Evolutionary conservation across 345 rosid species (phyloP), one percentile per base, ranked within the genome.

Genomic region (Noccaea bulbosa): DNA sequence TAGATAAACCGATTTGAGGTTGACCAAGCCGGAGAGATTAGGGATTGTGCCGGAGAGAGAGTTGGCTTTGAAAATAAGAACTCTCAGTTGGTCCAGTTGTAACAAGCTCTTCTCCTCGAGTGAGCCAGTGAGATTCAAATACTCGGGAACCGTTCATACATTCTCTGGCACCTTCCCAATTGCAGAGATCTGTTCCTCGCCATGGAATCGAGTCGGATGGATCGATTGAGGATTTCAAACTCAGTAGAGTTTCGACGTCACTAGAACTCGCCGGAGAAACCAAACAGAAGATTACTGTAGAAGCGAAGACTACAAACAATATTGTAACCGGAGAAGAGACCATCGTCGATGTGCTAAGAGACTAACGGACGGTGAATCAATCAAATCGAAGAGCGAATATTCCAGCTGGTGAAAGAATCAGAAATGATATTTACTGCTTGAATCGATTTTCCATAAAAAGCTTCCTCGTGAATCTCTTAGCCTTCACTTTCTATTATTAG

Each of bases 71-170:
- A 94, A 86, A 64, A 97, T 94, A 56, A 94, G 65, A 8, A 94
- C 99, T 4, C 99, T 84, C 10, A 94, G 88, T 61, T 91, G 97
- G 64, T 91, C 95, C 48, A 94, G 58, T 87, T 87, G n/a, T n/a
- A n/a, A n/a, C 57, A 94, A 34, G 69, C 48, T 75, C 66, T 70
- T 75, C 20, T 54, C 76, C 34, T 88, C 84, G 5, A 91, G 78
- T 59, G 80, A 65, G 4, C 99, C 97, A 0, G 81, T 83, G 70
- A 91, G 81, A 77, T 89, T 91, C 30, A 82, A 72, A 66, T 70
- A 64, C 85, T 91, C 96, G 0, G 89, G 78, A 5, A 94, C 97
- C 97, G 7, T 83, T 80, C 51, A 78, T 62, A 80, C 99, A 94
- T 38, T 82, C 86, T 65, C 71, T 84, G 65, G 91, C 81, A 7